These are phyloP conservation scores for Hirsutella thompsonii DNA, from an alignment of 2,329 filamentous ascomycete species.

Conservation along the genomic window DNA sequence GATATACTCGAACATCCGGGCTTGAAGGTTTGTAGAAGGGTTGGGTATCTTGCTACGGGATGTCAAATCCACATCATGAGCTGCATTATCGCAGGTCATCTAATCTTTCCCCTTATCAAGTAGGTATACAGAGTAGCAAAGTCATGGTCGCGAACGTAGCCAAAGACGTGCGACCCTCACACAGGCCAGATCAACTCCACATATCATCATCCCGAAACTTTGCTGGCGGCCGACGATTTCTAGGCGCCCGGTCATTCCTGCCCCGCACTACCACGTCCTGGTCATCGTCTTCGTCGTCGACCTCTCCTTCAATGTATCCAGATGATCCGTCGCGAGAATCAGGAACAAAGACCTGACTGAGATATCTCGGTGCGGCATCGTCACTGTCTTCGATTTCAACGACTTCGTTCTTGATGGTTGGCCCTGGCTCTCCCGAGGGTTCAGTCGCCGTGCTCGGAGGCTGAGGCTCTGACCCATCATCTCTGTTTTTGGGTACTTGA, in stretches of 20 bases:
- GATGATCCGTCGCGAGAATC: not conserved
- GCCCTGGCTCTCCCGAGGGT: not conserved
- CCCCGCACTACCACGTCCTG: constrained; percentile 17
- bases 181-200: constrained; percentile 5
- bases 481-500: not conserved
- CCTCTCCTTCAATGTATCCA: constrained; percentile 7
- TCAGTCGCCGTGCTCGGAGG: not conserved
- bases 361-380: constrained; percentile 5
- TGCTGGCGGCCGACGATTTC: constrained; percentile 20
- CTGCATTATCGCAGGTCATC: too few species aligned
- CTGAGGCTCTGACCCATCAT: not conserved
- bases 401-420: constrained; percentile 1
- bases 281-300: constrained; percentile 17
- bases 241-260: constrained; percentile 12
- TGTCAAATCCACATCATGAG: too few species aligned
- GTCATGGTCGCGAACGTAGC: too few species aligned
- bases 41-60: too few species aligned
- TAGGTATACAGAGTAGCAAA: too few species aligned
- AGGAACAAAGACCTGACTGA: not conserved
- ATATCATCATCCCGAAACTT: constrained; percentile 22
- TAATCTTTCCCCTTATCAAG: too few species aligned
- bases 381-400: constrained; percentile 17
- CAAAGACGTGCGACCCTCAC: too few species aligned
- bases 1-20: too few species aligned
- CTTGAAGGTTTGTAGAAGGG: too few species aligned